Evolutionary conservation across 192 early-diverging fungal species (phyloP).

Genomic region (Mortierella hygrophila): DNA sequence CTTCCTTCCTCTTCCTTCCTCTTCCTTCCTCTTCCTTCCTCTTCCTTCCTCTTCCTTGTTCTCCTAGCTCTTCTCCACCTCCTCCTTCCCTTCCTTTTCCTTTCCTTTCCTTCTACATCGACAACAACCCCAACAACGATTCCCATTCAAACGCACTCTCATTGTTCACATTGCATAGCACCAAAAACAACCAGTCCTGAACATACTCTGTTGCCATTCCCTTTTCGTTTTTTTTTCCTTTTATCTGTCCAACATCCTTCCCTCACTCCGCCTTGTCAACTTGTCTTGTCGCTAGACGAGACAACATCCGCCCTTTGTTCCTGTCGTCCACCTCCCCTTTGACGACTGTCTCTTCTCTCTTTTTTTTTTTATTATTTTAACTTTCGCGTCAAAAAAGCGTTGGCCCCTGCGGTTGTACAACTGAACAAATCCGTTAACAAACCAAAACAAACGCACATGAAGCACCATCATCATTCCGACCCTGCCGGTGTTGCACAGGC

Average conservation of each 20-base stretch:
- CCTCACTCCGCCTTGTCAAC: not conserved
- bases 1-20: not conserved
- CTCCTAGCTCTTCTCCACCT: not conserved
- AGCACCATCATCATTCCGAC: slow-evolving; percentile 20
- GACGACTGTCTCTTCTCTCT: not conserved
- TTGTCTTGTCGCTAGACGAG: not conserved
- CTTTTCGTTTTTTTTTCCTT: not conserved
- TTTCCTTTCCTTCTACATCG: not conserved
- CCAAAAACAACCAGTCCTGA: not conserved
- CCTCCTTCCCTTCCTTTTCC: not conserved
- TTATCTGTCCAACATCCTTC: not conserved
- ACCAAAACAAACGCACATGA: slow-evolving; percentile 11
- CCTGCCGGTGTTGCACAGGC: not conserved
- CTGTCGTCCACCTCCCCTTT: not conserved
- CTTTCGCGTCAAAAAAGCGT: not conserved
- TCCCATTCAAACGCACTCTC: not conserved
- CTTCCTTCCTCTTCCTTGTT: not conserved
- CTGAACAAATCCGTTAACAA: not conserved
- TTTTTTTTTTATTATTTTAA: not conserved
- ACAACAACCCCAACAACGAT: not conserved
- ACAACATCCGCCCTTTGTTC: not conserved
- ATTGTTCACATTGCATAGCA: not conserved
- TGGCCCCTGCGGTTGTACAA: not conserved
- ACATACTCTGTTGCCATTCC: not conserved
- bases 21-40: not conserved